These are phyloP conservation scores for Penicillium herquei DNA, from an alignment of 495 filamentous ascomycete genomes.

Conservation along the genomic window DNA sequence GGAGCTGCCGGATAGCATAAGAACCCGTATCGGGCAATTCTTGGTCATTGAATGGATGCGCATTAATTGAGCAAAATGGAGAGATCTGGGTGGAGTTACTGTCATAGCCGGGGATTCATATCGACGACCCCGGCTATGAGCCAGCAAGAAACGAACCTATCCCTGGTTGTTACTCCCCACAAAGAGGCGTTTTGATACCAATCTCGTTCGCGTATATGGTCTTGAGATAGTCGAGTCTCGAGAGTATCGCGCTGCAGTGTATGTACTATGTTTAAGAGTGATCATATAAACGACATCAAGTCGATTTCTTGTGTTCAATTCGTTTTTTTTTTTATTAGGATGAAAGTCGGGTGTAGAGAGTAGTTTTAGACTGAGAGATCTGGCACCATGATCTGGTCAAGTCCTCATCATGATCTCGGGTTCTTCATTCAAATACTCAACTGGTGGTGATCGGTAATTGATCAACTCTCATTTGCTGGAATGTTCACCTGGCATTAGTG, in stretches of 20 bases:
- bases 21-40: background rate
- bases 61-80: slow-evolving; percentile 8
- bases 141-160: slow-evolving; percentile 11
- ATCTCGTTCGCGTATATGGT: slow-evolving; percentile 20
- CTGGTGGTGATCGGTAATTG: no score
- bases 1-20: background rate
- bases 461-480: no score
- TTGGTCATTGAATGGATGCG: slow-evolving; percentile 4
- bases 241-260: slow-evolving; percentile 22
- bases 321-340: background rate
- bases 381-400: no score
- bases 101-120: slow-evolving; percentile 5
- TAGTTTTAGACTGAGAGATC: background rate
- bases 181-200: slow-evolving; percentile 32
- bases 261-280: slow-evolving; percentile 32
- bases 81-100: slow-evolving; percentile 1
- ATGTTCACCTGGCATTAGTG: no score
- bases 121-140: background rate
- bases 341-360: background rate
- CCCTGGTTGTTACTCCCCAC: slow-evolving; percentile 7
- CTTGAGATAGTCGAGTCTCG: slow-evolving; percentile 15
- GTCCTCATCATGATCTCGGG: no score
- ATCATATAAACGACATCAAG: slow-evolving; percentile 24
- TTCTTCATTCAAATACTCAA: no score
- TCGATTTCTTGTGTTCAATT: slow-evolving; percentile 21